Evolutionary conservation across 2,329 filamentous ascomycete species (phyloP).

Genomic region (Penicillium sp.): DNA sequence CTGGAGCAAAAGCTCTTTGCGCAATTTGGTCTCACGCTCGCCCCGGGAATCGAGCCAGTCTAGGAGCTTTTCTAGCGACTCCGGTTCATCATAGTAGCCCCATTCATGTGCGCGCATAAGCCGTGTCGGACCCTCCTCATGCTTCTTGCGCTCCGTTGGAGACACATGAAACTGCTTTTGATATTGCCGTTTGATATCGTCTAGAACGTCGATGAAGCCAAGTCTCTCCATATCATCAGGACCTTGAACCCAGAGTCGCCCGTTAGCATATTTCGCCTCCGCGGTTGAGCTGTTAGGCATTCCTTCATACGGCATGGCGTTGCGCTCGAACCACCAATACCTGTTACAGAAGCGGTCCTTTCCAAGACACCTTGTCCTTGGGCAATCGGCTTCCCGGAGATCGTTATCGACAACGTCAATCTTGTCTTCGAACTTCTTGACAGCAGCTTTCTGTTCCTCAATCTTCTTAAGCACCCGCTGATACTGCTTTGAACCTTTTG

Average conservation of each 20-base stretch:
- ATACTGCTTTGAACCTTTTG: constrained; percentile 86
- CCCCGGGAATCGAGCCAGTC: constrained; percentile 89
- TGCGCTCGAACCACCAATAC: constrained; percentile 99
- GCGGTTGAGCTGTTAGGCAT: constrained; percentile 88
- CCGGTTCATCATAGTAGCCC: constrained; percentile 86
- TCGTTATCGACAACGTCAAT: constrained; percentile 89
- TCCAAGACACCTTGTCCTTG: constrained; percentile 84
- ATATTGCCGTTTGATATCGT: constrained; percentile 76
- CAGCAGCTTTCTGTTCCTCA: constrained; percentile 79
- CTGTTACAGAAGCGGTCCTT: constrained; percentile 98
- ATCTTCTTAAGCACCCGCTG: constrained; percentile 87
- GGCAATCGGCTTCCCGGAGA: constrained; percentile 89
- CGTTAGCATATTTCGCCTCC: constrained; percentile 87
- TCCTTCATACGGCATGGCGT: constrained; percentile 94
- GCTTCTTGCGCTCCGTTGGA: constrained; percentile 79
- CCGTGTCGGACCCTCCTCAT: constrained; percentile 82
- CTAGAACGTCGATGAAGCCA: constrained; percentile 80
- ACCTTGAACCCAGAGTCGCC: constrained; percentile 94
- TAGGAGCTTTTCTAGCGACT: constrained; percentile 77
- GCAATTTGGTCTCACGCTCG: constrained; percentile 81
- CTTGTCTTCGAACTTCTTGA: constrained; percentile 82
- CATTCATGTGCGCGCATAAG: constrained; percentile 80
- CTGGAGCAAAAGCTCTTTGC: constrained; percentile 81
- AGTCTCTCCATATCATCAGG: constrained; percentile 86
- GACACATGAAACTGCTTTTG: constrained; percentile 78